Conservation (phyloP, 2,329 filamentous ascomycete species). For the Fusarium circinatum region DNA sequence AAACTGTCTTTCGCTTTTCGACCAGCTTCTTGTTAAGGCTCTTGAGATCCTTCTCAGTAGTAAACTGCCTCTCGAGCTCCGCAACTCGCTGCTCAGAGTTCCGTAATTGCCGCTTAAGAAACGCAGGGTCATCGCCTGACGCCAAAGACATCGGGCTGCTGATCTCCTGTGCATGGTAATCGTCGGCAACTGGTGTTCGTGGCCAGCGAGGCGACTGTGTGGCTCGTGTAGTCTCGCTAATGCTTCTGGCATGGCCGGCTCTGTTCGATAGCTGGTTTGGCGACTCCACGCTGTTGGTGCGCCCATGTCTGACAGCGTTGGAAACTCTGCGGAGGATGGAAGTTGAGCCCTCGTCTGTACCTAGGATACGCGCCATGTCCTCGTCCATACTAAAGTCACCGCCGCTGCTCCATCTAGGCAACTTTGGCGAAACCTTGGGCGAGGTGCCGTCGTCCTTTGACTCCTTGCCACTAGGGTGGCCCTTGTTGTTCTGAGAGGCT, state of each 20-base stretch:
- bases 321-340: slow-evolving; percentile 90
- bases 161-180: slow-evolving; percentile 68
- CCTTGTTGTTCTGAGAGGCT: slow-evolving; percentile 23
- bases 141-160: slow-evolving; percentile 76
- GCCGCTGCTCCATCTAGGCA: slow-evolving; percentile 80
- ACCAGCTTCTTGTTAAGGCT: slow-evolving; percentile 87
- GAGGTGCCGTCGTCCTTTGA: slow-evolving; percentile 55
- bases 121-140: slow-evolving; percentile 71
- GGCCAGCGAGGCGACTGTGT: slow-evolving; percentile 76
- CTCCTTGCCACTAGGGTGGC: slow-evolving; percentile 57
- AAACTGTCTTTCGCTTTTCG: slow-evolving; percentile 96
- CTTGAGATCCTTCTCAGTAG: slow-evolving; percentile 71
- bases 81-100: slow-evolving; percentile 86
- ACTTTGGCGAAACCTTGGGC: slow-evolving; percentile 69
- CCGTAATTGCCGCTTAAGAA: slow-evolving; percentile 79
- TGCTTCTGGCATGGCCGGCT: slow-evolving; percentile 67
- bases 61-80: slow-evolving; percentile 85
- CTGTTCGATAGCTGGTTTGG: slow-evolving; percentile 57
- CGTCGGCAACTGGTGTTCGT: slow-evolving; percentile 71
- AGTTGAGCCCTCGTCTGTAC: slow-evolving; percentile 78
- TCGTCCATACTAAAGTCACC: slow-evolving; percentile 95
- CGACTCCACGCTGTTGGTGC: slow-evolving; percentile 80
- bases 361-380: slow-evolving; percentile 90
- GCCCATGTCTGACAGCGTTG: slow-evolving; percentile 91
- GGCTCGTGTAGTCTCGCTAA: slow-evolving; percentile 73